These are phyloP conservation scores for Auricularia auricula-judae DNA, from an alignment of 768 basidiomycete species.

Conservation along the genomic window DNA sequence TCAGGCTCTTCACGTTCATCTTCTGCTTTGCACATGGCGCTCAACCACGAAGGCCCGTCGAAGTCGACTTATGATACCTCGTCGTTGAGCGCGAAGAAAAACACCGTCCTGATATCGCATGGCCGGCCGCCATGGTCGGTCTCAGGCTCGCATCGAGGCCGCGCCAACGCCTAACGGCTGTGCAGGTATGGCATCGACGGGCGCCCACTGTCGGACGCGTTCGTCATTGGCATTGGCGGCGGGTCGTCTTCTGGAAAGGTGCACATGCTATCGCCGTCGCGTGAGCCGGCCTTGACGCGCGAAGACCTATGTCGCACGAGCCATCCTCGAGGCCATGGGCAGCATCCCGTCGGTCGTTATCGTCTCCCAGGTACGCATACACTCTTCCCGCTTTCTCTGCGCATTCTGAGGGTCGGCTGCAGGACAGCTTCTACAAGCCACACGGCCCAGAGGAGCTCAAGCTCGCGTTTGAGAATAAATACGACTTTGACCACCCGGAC, in stretches of 20 bases:
- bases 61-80: not conserved
- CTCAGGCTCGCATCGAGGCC: conserved; percentile 5
- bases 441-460: conserved; percentile 70
- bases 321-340: conserved; percentile 72
- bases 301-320: conserved; percentile 76
- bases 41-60: not conserved
- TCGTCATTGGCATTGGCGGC: conserved; percentile 81
- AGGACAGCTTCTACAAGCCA: conserved; percentile 92
- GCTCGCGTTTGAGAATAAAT: conserved; percentile 69
- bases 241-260: conserved; percentile 53
- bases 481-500: conserved; percentile 88
- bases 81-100: conserved; percentile 36
- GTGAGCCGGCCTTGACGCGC: not conserved
- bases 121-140: conserved; percentile 74
- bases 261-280: conserved; percentile 1
- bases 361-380: conserved; percentile 57
- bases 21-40: not conserved
- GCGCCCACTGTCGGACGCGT: conserved; percentile 56
- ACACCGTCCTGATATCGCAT: conserved; percentile 71
- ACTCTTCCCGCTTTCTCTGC: not conserved
- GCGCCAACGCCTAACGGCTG: not conserved
- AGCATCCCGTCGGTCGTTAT: conserved; percentile 84
- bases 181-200: conserved; percentile 73
- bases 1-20: not conserved
- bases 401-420: conserved; percentile 5